Evolutionary conservation across 1,284 basidiomycete genomes (phyloP).

Genomic region (Austroboletus rostrupii): DNA sequence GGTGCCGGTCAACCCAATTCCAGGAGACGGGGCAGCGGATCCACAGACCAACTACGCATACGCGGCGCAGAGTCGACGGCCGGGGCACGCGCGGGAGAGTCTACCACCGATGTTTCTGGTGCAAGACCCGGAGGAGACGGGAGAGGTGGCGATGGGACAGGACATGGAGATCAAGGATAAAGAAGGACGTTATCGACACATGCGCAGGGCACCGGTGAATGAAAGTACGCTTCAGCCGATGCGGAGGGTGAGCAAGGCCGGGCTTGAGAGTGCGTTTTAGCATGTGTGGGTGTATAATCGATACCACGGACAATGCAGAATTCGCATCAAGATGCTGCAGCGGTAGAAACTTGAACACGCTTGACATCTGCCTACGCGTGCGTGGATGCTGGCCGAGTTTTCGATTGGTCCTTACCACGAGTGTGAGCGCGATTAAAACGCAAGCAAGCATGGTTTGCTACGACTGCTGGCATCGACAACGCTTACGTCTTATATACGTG

Average conservation of each 20-base stretch:
- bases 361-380: too few relatives aligned
- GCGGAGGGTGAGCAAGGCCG: slow-evolving; percentile 84
- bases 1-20: slow-evolving; percentile 38
- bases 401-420: too few relatives aligned
- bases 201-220: slow-evolving; percentile 78
- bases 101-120: slow-evolving; percentile 58
- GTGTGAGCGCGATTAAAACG: too few relatives aligned
- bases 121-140: slow-evolving; percentile 27
- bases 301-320: too few relatives aligned
- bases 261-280: slow-evolving; percentile 60
- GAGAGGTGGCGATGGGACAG: slow-evolving; percentile 57
- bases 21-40: slow-evolving; percentile 21
- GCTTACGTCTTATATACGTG: too few relatives aligned
- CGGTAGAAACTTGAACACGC: too few relatives aligned
- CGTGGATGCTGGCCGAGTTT: too few relatives aligned
- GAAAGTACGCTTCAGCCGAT: slow-evolving; percentile 82
- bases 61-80: slow-evolving; percentile 45
- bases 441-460: too few relatives aligned
- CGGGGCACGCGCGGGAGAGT: slow-evolving; percentile 67
- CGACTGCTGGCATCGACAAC: too few relatives aligned
- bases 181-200: slow-evolving; percentile 79
- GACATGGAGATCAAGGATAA: slow-evolving; percentile 84
- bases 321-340: too few relatives aligned
- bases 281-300: slow-evolving; percentile 4
- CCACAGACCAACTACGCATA: slow-evolving; percentile 36